A percentile compares a stretch with the other conserved stretches of the same genome.
Conservation (phyloP, 768 basidiomycete species). For the Psilocybe cubensis region DNA sequence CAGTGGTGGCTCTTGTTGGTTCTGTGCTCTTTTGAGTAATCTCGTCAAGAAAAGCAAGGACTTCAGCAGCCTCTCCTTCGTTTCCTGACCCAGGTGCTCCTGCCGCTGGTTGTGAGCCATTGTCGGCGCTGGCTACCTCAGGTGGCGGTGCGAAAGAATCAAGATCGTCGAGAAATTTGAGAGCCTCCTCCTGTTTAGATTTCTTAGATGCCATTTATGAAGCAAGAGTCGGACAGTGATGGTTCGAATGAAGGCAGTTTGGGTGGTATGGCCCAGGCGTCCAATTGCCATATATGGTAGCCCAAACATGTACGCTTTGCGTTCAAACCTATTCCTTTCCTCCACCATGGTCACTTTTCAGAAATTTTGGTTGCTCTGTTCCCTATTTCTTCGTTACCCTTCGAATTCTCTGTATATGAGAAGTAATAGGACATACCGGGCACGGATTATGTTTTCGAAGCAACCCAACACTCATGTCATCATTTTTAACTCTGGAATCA, state of each 20-base stretch:
- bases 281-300: conserved; percentile 6
- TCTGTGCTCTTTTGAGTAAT: conserved; percentile 91
- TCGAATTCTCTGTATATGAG: too few relatives aligned
- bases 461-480: too few relatives aligned
- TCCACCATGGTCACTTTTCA: neutral
- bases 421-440: too few relatives aligned
- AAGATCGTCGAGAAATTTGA: conserved; percentile 92
- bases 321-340: too few relatives aligned
- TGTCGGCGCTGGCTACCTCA: conserved; percentile 6
- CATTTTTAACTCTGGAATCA: too few relatives aligned
- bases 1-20: conserved; percentile 62
- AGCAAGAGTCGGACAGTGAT: neutral
- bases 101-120: conserved; percentile 13
- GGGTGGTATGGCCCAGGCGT: neutral
- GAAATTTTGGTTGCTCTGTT: neutral
- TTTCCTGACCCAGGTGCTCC: conserved; percentile 31
- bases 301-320: neutral
- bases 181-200: conserved; percentile 86
- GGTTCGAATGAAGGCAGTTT: neutral
- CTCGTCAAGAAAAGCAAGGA: conserved; percentile 92
- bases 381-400: neutral
- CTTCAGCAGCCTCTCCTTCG: conserved; percentile 74
- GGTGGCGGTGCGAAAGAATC: conserved; percentile 67
- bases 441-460: too few relatives aligned
- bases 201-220: conserved; percentile 51